phyloP scores from a whole-genome alignment of 2,329 filamentous ascomycete genomes.

The Chaetomium sp. region DNA sequence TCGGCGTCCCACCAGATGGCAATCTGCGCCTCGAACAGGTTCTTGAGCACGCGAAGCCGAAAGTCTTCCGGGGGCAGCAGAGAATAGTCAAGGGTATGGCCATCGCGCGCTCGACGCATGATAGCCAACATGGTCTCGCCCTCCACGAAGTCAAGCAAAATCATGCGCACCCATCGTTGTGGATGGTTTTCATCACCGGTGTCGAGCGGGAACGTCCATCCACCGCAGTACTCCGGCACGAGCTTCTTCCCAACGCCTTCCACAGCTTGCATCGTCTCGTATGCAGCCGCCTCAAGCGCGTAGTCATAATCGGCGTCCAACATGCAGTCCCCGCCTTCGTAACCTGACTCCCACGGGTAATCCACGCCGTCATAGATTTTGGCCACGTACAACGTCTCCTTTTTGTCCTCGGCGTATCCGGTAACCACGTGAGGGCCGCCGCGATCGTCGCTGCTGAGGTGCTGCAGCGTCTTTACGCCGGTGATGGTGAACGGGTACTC shows the following conservation, averaged over 20 bases:
- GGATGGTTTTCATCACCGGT: not conserved
- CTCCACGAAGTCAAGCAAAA: slow-evolving; percentile 8
- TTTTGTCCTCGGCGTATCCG: not conserved
- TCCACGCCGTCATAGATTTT: slow-evolving; percentile 4
- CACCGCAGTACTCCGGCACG: not conserved
- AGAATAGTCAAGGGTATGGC: not conserved
- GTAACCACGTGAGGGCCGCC: slow-evolving; percentile 4
- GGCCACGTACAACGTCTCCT: not conserved
- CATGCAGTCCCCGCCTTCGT: not conserved
- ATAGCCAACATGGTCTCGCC: slow-evolving; percentile 4
- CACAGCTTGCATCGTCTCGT: slow-evolving; percentile 3
- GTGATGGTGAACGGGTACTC: slow-evolving; percentile 4
- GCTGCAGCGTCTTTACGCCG: not conserved
- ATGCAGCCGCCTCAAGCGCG: not conserved
- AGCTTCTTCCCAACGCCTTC: not conserved
- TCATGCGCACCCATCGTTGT: slow-evolving; percentile 8
- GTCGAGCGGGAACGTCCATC: slow-evolving; percentile 1
- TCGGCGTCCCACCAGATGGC: slow-evolving; percentile 5
- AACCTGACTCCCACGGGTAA: not conserved
- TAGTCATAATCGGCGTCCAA: slow-evolving; percentile 2
- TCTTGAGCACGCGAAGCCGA: not conserved
- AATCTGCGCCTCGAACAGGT: not conserved
- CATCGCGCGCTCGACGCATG: not conserved
- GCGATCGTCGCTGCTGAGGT: not conserved
- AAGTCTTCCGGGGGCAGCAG: not conserved